phyloP scores from a whole-genome alignment of 768 basidiomycete species.

The Xerocomus potaroensis region DNA sequence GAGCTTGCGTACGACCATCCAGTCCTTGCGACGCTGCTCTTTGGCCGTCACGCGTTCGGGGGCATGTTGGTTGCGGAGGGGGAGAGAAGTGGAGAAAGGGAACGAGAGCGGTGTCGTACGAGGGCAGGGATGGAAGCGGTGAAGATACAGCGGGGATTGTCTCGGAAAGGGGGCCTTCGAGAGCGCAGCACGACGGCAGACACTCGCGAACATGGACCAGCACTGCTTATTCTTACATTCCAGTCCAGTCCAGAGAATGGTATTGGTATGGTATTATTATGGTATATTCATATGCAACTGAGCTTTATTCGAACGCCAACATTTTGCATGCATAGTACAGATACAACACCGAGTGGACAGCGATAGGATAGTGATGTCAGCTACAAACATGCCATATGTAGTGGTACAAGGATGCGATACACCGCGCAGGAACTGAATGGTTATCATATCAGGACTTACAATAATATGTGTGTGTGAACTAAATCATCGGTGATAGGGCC shows the following conservation, averaged over 20 bases:
- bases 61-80: slow-evolving; percentile 10
- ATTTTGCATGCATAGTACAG: neutral
- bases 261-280: too few relatives aligned
- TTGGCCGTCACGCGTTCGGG: slow-evolving; percentile 15
- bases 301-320: neutral
- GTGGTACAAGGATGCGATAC: slow-evolving; percentile 21
- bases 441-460: slow-evolving; percentile 9
- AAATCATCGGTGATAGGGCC: too few relatives aligned
- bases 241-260: neutral
- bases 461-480: neutral
- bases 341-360: slow-evolving; percentile 9
- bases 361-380: slow-evolving; percentile 2
- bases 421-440: slow-evolving; percentile 1
- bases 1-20: slow-evolving; percentile 80
- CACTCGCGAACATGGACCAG: slow-evolving; percentile 20
- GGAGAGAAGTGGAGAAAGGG: slow-evolving; percentile 19
- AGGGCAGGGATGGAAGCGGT: slow-evolving; percentile 1
- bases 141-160: slow-evolving; percentile 6
- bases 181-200: slow-evolving; percentile 23
- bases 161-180: slow-evolving; percentile 3
- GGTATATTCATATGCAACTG: too few relatives aligned
- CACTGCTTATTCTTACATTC: neutral
- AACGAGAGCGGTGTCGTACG: neutral
- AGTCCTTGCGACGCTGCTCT: slow-evolving; percentile 74
- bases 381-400: slow-evolving; percentile 13